Evolutionary conservation across 352 stramenopile genomes (phyloP), one percentile per base, ranked within the genome.

Genomic region (Phytopythium vexans): DNA sequence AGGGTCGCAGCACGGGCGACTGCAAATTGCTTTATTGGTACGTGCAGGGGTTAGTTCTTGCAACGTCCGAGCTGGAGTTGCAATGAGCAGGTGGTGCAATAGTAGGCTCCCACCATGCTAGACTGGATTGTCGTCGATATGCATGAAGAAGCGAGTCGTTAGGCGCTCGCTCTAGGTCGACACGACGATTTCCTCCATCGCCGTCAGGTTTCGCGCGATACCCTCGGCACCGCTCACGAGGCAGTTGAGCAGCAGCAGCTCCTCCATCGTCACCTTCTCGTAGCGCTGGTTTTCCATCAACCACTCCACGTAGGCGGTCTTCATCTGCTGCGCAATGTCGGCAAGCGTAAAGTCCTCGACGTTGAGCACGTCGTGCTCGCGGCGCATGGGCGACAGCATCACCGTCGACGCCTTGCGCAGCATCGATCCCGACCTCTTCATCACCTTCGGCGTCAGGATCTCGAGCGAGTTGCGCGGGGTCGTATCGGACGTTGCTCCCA

Each of bases 301-400:
- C 78, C 78, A 90, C 67, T 88, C 77, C 8, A 90, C 77, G 41
- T 91, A 92, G 6, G 79, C 72, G 43, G 75, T 62, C 50, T 90
- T 89, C 77, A 94, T 89, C 44, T 71, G 60, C 8, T 64, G 60
- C 0, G 83, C 81, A 27, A 90, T 89, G 32, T 92, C 81, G 34
- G 66, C 69, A 6, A 89, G 72, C 9, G 67, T 80, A 39, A 93
- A 93, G 53, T 89, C 82, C 36, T 89, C 82, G 2, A 93, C 77
- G 55, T 92, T 92, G 8, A 92, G 49, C 38, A 94, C 74, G 33
- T 94, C 81, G 68, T 92, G 83, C 35, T 88, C 63, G n/a, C 77
- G 74, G 32, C 76, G 73, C 73, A 90, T 89, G 4, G 74, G 79
- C 11, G 81, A 91, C 14, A 64, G 65, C 21, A 68, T 60, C 6